These are phyloP conservation scores for Pythium brassicae DNA, from an alignment of 352 stramenopile species.

Conservation along the genomic window DNA sequence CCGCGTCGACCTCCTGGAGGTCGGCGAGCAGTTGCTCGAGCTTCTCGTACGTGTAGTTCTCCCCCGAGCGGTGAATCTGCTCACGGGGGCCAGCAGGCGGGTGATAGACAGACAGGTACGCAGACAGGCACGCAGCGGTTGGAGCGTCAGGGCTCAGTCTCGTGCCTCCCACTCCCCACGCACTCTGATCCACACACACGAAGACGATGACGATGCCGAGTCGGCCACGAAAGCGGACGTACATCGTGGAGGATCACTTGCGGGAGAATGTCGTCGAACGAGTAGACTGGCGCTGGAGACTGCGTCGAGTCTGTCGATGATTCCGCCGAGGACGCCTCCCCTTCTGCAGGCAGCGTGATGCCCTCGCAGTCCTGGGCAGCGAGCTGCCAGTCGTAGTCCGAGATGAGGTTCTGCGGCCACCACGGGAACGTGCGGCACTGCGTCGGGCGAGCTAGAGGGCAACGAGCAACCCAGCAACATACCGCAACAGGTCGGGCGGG, in stretches of 20 bases:
- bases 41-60: slow-evolving; percentile 73
- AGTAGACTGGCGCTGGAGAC: slow-evolving; percentile 1
- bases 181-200: too few relatives aligned
- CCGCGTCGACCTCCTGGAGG: slow-evolving; percentile 48
- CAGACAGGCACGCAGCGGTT: neutral
- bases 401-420: slow-evolving; percentile 77
- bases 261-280: slow-evolving; percentile 50
- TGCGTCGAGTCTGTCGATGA: too few relatives aligned
- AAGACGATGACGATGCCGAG: too few relatives aligned
- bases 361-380: slow-evolving; percentile 62
- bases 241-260: slow-evolving; percentile 71
- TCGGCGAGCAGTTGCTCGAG: slow-evolving; percentile 52
- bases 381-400: slow-evolving; percentile 75
- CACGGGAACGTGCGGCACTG: slow-evolving; percentile 81
- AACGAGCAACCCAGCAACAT: too few relatives aligned
- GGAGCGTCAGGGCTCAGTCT: too few relatives aligned
- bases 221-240: too few relatives aligned
- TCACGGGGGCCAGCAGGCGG: too few relatives aligned
- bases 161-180: too few relatives aligned
- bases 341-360: slow-evolving; percentile 21
- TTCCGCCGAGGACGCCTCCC: neutral
- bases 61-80: slow-evolving; percentile 68
- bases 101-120: slow-evolving; percentile 4
- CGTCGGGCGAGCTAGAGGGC: slow-evolving; percentile 66
- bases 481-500: too few relatives aligned